Conservation (phyloP, 1,284 basidiomycete genomes). For the Phellopilus nigrolimitatus region DNA sequence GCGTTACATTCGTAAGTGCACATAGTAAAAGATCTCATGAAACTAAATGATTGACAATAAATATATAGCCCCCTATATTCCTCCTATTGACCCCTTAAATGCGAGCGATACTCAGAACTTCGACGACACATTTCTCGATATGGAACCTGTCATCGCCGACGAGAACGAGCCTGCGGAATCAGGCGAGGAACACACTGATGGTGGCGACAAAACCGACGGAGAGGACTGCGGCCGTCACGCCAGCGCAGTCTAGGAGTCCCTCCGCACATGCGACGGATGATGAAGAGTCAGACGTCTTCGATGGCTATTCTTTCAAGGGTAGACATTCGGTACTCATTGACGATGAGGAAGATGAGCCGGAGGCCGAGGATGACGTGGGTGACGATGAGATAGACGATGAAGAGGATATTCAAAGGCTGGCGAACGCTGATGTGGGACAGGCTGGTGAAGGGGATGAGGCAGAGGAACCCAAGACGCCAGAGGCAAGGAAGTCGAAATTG, state of each 20-base stretch:
- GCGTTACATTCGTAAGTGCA: constrained; percentile 88
- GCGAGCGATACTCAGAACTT: constrained; percentile 97
- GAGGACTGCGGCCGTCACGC: constrained; percentile 61
- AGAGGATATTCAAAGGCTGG: constrained; percentile 22
- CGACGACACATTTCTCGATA: constrained; percentile 94
- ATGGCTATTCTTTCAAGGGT: constrained; percentile 87
- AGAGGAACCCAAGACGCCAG: constrained; percentile 66
- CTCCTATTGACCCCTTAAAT: constrained; percentile 87
- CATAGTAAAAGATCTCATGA: no score
- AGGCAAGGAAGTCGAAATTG: constrained; percentile 50
- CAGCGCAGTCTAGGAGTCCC: constrained; percentile 68
- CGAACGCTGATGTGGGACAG: constrained; percentile 15
- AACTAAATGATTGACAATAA: constrained; percentile 3
- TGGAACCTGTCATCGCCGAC: constrained; percentile 83
- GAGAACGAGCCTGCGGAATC: constrained; percentile 48
- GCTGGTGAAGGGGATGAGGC: constrained; percentile 8
- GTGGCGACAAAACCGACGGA: constrained; percentile 51
- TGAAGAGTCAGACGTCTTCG: constrained; percentile 69
- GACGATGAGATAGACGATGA: constrained; percentile 31
- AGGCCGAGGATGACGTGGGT: constrained; percentile 41
- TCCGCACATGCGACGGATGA: constrained; percentile 51
- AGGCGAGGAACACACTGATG: constrained; percentile 30
- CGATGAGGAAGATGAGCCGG: constrained; percentile 48
- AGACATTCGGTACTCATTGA: constrained; percentile 73
- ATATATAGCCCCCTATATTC: constrained; percentile 86